Base-by-base conservation (phyloP, 495 filamentous ascomycete species). In the Darksidea phi region DNA sequence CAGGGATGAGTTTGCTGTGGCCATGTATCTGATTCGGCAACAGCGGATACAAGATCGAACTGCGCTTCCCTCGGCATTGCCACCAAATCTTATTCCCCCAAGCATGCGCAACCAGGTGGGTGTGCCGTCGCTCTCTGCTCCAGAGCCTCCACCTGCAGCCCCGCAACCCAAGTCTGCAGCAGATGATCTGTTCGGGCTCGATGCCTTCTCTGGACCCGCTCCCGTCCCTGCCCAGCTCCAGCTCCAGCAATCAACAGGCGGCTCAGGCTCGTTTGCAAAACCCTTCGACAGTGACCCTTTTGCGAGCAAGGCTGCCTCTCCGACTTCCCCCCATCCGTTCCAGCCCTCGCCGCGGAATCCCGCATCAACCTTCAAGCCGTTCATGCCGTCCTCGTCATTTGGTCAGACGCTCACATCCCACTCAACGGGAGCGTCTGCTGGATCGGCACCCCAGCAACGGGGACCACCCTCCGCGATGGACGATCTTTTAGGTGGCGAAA, bases 21-120 rank as follows among this genome's bases (percentile, higher is more conserved):
- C 95, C 48, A 97, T 98, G 94, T 92, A 95, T 70, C 80, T 98
- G 34, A 96, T 98, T 64, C 82, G 90, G 57, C 86, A 94, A 70
- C 91, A 96, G 72, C 83, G 91, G 21, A 89, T 86, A 58, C 85
- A 84, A 36, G 84, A 43, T 20, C 41, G 79, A 28, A 71, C 69
- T 13, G 71, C 79, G 24, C 71, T 97, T 3, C 93, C 93, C 1
- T 77, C 89, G 15, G 75, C 81, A 7, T 77, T 98, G 28, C 91
- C 95, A 15, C 79, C 84, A 0, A 90, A 86, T 42, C 77, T 98
- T 25, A 84, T 97, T 46, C 94, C 94, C 20, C 95, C 94, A 20
- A 90, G 84, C 69, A 86, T 97, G 87, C 88, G 93, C 47, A 81
- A 80, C 59, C 88, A 86, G 66, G 70, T 55, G 43, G 76, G 77